Conservation (phyloP, 257 asterid species). For the Ajuga chamaepitys region DNA sequence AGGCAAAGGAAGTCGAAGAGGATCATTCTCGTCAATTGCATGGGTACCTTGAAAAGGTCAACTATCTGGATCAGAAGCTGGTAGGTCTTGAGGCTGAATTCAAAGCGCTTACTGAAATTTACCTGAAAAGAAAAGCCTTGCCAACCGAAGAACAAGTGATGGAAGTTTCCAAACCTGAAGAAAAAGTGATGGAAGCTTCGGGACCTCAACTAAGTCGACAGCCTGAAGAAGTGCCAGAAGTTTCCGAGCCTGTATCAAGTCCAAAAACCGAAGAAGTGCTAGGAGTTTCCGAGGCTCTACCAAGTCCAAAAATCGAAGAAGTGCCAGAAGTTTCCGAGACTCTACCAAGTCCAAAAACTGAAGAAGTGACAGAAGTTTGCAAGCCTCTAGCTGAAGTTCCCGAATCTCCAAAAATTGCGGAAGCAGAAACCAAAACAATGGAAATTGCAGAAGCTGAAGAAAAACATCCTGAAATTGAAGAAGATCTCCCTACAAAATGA, state of each 20-base stretch:
- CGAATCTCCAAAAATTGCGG: constrained; percentile 10
- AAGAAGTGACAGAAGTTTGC: constrained; percentile 5
- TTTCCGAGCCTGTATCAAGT: not conserved
- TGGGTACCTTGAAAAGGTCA: constrained; percentile 30
- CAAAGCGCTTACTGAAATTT: constrained; percentile 26
- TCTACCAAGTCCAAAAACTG: constrained; percentile 5
- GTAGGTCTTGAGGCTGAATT: constrained; percentile 27
- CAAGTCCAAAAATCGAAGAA: not conserved
- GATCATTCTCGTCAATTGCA: constrained; percentile 20
- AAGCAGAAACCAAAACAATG: not conserved
- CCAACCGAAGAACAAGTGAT: not conserved
- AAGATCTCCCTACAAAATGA: not conserved
- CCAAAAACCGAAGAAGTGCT: constrained; percentile 9
- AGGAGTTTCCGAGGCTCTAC: not conserved
- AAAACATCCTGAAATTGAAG: constrained; percentile 7
- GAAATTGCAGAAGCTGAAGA: not conserved
- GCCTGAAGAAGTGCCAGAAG: not conserved
- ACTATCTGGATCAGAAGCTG: constrained; percentile 37
- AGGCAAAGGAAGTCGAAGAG: constrained; percentile 43
- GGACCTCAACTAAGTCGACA: not conserved
- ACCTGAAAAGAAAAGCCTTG: constrained; percentile 5
- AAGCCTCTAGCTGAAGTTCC: constrained; percentile 11
- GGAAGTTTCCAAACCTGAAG: no score
- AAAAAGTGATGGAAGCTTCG: not conserved
- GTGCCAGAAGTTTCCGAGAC: not conserved